A percentile compares a stretch with the other conserved stretches of the same genome.
Conservation (phyloP, 352 stramenopile genomes). For the Halophytophthora polymorphica region DNA sequence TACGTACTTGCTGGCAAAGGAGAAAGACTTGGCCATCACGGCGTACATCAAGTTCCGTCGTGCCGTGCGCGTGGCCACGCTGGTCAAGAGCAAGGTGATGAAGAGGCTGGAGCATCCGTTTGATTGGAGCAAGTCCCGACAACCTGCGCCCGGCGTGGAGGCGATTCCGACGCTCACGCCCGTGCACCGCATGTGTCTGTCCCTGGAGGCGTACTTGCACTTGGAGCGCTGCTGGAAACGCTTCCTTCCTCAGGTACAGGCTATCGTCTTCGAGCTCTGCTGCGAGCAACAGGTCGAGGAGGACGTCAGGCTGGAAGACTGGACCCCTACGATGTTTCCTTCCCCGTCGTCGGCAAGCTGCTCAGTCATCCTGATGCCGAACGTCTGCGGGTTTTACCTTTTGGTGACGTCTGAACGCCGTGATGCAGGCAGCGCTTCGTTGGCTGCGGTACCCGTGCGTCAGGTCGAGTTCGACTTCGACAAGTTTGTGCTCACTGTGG, state of each 20-base stretch:
- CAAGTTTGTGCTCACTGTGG: conserved; percentile 38
- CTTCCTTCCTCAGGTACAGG: conserved; percentile 59
- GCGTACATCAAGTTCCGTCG: conserved; percentile 62
- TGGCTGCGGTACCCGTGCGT: conserved; percentile 30
- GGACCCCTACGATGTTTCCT: conserved; percentile 18
- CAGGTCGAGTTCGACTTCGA: conserved; percentile 65
- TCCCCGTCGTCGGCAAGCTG: conserved; percentile 7
- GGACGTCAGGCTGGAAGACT: conserved; percentile 41
- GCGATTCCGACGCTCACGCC: conserved; percentile 22
- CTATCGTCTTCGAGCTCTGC: conserved; percentile 58
- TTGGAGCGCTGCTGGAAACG: conserved; percentile 55
- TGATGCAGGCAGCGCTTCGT: conserved; percentile 1
- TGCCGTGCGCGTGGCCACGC: conserved; percentile 32
- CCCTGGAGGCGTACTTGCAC: conserved; percentile 23
- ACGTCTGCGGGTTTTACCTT: conserved; percentile 53
- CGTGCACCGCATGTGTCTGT: conserved; percentile 40
- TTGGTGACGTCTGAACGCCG: conserved; percentile 20
- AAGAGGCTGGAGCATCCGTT: conserved; percentile 36
- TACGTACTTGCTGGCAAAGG: conserved; percentile 43
- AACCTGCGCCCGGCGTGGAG: conserved; percentile 19
- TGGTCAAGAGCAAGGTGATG: conserved; percentile 50
- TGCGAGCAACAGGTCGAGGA: conserved; percentile 46
- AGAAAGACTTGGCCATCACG: conserved; percentile 35
- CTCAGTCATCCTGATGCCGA: conserved; percentile 32
- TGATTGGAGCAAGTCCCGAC: conserved; percentile 25